Evolutionary conservation across 2,329 filamentous ascomycete species (phyloP).

Genomic region (Colletotrichum gloeosporioides): DNA sequence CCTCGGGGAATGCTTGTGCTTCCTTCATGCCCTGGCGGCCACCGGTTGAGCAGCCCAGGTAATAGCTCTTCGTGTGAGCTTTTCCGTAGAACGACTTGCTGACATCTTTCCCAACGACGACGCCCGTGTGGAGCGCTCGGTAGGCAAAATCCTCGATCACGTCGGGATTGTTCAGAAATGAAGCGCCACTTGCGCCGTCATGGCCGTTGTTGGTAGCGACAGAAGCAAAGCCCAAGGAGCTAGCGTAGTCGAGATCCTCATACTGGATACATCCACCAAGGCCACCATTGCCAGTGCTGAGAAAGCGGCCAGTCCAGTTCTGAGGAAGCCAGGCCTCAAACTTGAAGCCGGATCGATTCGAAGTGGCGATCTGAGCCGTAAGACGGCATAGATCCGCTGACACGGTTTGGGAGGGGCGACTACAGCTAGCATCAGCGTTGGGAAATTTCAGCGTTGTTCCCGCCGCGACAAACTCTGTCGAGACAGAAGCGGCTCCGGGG

Average conservation of each 20-base stretch:
- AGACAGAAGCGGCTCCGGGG: constrained; percentile 26
- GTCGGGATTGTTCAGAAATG: constrained; percentile 41
- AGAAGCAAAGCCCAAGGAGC: constrained; percentile 46
- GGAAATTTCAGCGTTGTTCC: constrained; percentile 40
- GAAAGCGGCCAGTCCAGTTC: constrained; percentile 48
- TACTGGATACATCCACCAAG: constrained; percentile 52
- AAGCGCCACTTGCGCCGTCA: constrained; percentile 41
- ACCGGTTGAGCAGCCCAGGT: constrained; percentile 56
- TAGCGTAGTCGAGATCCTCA: constrained; percentile 46
- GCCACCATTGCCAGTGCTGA: constrained; percentile 55
- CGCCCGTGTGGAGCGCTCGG: constrained; percentile 34
- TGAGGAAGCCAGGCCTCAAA: constrained; percentile 53
- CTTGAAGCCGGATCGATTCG: constrained; percentile 47
- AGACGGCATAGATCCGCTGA: constrained; percentile 32
- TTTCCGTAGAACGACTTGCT: constrained; percentile 51
- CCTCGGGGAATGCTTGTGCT: constrained; percentile 51
- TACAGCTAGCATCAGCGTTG: constrained; percentile 41
- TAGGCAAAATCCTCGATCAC: constrained; percentile 42
- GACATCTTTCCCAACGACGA: constrained; percentile 47
- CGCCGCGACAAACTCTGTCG: constrained; percentile 18
- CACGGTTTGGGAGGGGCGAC: constrained; percentile 24
- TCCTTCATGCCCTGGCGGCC: constrained; percentile 55
- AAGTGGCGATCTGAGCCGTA: constrained; percentile 35
- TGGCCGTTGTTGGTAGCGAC: constrained; percentile 57
- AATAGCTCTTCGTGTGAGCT: constrained; percentile 45